Evolutionary conservation across 495 filamentous ascomycete species (phyloP).

Genomic region (Cercophora sp.): DNA sequence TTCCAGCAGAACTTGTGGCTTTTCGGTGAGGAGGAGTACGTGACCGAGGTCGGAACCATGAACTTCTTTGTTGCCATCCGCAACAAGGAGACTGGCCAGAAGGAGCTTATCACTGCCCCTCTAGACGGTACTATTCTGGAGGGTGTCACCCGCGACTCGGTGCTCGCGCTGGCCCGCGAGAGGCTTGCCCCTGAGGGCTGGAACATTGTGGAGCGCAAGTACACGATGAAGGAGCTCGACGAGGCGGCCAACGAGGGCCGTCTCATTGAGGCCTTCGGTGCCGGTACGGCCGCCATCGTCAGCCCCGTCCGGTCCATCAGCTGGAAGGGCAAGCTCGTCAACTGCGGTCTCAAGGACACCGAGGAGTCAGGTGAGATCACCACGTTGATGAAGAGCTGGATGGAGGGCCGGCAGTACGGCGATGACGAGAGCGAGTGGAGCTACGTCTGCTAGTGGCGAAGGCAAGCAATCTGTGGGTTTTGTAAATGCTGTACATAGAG

Average conservation of each 20-base stretch:
- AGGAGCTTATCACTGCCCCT: constrained; percentile 86
- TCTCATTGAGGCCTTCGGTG: constrained; percentile 86
- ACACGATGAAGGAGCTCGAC: constrained; percentile 77
- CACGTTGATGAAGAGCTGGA: constrained; percentile 87
- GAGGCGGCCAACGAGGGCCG: constrained; percentile 80
- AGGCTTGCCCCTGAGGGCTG: constrained; percentile 79
- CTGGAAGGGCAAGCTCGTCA: constrained; percentile 73
- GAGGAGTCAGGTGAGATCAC: constrained; percentile 87
- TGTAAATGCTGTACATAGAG: constrained; percentile 6
- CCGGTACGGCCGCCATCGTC: constrained; percentile 84
- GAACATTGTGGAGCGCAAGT: constrained; percentile 81
- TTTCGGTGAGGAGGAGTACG: constrained; percentile 87
- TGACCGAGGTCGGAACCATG: constrained; percentile 98
- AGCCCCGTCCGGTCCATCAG: constrained; percentile 80
- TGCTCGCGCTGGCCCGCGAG: constrained; percentile 79
- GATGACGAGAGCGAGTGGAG: constrained; percentile 88
- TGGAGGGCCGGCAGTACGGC: constrained; percentile 90
- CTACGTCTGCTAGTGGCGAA: constrained; percentile 35
- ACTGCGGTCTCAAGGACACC: constrained; percentile 68
- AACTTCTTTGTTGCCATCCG: constrained; percentile 85
- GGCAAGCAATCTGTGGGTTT: background rate
- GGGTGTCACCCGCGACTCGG: constrained; percentile 86
- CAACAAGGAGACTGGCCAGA: constrained; percentile 78
- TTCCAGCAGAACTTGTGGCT: constrained; percentile 99
- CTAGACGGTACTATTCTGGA: constrained; percentile 96